Base-by-base conservation (phyloP, 202 grass and related monocot genomes). In the Eragrostis tef region DNA sequence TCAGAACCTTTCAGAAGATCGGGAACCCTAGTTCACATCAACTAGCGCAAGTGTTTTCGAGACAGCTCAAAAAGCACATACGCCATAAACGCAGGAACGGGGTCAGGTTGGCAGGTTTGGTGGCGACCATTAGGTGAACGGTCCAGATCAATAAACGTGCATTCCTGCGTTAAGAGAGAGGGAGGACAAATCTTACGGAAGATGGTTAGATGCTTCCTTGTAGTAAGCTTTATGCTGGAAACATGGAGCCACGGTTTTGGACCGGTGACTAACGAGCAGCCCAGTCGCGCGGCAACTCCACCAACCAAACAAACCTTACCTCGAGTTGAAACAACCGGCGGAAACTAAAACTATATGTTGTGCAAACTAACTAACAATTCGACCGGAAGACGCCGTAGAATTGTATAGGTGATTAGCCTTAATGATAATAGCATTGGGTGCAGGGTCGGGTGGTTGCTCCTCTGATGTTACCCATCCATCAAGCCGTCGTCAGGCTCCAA, bases 21-120 rank as follows among this genome's bases (percentile, higher is more conserved):
- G n/a, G n/a, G n/a, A n/a, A n/a, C n/a, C n/a, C n/a, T n/a, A n/a
- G n/a, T n/a, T n/a, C n/a, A n/a, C n/a, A n/a, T n/a, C n/a, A n/a
- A n/a, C 15, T 9, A 31, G 53, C 10, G 15, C 25, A 22, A 3
- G 16, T 6, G 6, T 13, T 67, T 63, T 9, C 3, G 25, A 9
- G 26, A 48, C n/a, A 64, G 53, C 45, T 58, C 48, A 50, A 5
- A 62, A 81, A 70, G 78, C 78, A 58, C 2, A 39, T 42, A 6
- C 63, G 50, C 11, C 41, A 47, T 46, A 49, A 50, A 60, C 62
- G 65, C 29, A 6, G 45, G 22, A 63, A 16, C 47, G 43, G 64
- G 26, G 65, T 67, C 70, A 67, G 49, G 72, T 47, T 64, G 85
- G 64, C 11, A 24, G 12, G 58, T 87, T 77, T 46, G 64, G 82